These are phyloP conservation scores for Cercospora sojina DNA, from an alignment of 2,329 filamentous ascomycete genomes.

Conservation along the genomic window DNA sequence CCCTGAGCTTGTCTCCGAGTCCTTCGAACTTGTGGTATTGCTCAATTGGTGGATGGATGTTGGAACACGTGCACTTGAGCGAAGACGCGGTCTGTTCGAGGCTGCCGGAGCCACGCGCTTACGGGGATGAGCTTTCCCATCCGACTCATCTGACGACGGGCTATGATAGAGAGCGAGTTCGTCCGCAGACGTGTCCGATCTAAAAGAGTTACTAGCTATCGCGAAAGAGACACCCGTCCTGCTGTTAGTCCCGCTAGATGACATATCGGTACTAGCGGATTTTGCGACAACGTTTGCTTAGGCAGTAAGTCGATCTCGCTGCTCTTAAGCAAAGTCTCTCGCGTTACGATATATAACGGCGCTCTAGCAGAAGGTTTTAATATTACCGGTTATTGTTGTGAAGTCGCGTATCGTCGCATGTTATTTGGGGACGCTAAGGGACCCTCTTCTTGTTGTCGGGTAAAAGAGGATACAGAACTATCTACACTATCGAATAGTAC, in stretches of 20 bases:
- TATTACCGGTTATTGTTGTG: not conserved
- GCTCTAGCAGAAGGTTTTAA: not conserved
- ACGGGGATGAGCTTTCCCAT: not conserved
- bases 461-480: too few species aligned
- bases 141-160: not conserved
- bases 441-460: too few species aligned
- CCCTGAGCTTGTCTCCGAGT: not conserved
- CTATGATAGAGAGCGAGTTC: not conserved
- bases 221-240: not conserved
- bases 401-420: too few species aligned
- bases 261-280: not conserved
- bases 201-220: not conserved
- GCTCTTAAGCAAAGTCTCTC: not conserved
- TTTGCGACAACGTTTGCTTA: not conserved
- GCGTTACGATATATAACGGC: not conserved
- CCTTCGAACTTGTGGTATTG: not conserved
- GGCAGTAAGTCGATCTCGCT: not conserved
- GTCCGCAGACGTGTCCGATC: not conserved
- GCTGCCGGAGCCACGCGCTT: not conserved
- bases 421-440: too few species aligned
- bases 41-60: not conserved
- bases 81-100: not conserved
- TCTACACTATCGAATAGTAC: too few species aligned
- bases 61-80: not conserved
- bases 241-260: not conserved